Base-by-base conservation (phyloP, 1,139 yeast species). In the Yamadazyma epiphylla region DNA sequence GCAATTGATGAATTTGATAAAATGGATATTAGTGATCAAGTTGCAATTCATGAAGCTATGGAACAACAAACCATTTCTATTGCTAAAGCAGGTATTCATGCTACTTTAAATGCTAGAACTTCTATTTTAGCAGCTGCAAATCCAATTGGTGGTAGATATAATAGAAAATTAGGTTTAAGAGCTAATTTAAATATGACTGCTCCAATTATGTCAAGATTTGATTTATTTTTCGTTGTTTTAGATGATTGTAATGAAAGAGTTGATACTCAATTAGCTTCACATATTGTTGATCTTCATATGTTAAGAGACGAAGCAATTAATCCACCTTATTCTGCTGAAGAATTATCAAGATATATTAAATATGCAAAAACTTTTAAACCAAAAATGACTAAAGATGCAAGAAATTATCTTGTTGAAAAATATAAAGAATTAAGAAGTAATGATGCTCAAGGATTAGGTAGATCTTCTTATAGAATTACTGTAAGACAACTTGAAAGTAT, bases 31-130 rank as follows among this genome's bases (percentile, higher is more conserved):
- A 63, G 80, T 4, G 98, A 94, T 58, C 98, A 94, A 62, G 98
- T 91, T 36, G 98, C 98, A 3, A 91, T 91, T 66, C 99, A 91
- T 64, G 99, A 91, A 66, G 99, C 98, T 11, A 91, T 91, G 99
- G 98, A 91, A 68, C 98, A 91, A 60, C 98, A 91, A 57, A 91
- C 98, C 0, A 91, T 91, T 42, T 88, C 96, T 10, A 91, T 91
- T 50, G 96, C 98, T 15, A 91, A 91, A 56, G 98, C 98, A 1
- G 98, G 98, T 49, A 91, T 91, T 40, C 97, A 91, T 54, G 97
- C 98, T 5, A 91, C 98, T 1, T 64, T 91, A 48, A 91, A 91
- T 55, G 98, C 98, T 2, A 75, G 98, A 51, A 88, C 98, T 0
- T 86, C 96, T 0, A 91, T 91, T 44, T 63, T 91, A 36, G 98